Evolutionary conservation across 179 eudicot species (phyloP).

Genomic region (Dionaea muscipula): DNA sequence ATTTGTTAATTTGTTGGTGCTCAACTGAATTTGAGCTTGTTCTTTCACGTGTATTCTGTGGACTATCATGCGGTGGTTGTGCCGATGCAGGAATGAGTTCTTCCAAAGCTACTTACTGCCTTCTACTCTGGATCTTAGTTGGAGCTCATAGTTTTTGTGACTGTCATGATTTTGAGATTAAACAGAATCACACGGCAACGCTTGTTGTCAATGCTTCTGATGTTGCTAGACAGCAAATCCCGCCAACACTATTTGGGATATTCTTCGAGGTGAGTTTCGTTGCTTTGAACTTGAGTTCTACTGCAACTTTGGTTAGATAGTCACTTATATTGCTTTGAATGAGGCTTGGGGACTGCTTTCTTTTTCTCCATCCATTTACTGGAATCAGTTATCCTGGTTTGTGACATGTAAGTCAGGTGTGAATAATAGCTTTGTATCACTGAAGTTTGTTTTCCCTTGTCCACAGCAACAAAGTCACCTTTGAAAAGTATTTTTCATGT

Average conservation of each 20-base stretch:
- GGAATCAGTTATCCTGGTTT: too few species aligned
- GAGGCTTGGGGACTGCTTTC: not conserved
- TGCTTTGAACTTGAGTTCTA: not conserved
- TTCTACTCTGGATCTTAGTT: constrained; percentile 12
- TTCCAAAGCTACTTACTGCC: constrained; percentile 1
- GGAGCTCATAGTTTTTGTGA: constrained; percentile 13
- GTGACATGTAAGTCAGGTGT: too few species aligned
- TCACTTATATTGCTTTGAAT: too few species aligned
- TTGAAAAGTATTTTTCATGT: too few species aligned
- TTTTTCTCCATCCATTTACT: not conserved
- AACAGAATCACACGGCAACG: constrained; percentile 30
- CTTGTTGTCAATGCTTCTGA: constrained; percentile 36
- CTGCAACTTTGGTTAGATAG: not conserved
- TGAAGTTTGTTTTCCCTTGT: too few species aligned
- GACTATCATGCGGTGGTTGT: constrained; percentile 2
- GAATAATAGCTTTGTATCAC: too few species aligned
- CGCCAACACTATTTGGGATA: constrained; percentile 46
- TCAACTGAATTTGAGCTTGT: constrained; percentile 4
- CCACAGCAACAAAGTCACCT: too few species aligned
- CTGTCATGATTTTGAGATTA: constrained; percentile 22
- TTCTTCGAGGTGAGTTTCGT: constrained; percentile 57
- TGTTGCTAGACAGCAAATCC: constrained; percentile 29
- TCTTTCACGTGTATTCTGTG: constrained; percentile 1
- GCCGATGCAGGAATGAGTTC: constrained; percentile 20
- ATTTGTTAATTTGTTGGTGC: not conserved